Conservation (phyloP, 2,329 filamentous ascomycete genomes). For the Colletotrichum noveboracense region DNA sequence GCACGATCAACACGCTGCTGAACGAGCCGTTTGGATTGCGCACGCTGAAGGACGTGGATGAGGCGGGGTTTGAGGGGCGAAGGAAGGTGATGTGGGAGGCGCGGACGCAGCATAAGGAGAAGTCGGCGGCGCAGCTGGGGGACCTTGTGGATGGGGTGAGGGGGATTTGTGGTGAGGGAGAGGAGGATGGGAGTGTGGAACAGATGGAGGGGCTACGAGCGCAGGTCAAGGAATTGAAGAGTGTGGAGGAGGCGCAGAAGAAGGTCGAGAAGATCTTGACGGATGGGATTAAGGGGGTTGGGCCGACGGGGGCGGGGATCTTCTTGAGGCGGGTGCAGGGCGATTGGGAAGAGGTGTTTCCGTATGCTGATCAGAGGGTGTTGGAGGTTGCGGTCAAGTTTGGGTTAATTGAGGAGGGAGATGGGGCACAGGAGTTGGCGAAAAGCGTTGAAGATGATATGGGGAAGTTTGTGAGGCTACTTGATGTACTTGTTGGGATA, state of each 20-base stretch:
- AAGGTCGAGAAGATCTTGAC: background rate
- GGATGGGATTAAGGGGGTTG: background rate
- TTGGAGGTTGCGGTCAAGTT: background rate
- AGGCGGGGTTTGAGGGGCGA: conserved; percentile 39
- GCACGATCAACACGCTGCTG: conserved; percentile 46
- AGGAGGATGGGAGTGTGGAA: background rate
- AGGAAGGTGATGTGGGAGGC: conserved; percentile 44
- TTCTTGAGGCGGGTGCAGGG: background rate
- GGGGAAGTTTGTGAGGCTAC: background rate
- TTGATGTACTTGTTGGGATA: conserved; percentile 6
- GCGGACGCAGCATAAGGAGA: conserved; percentile 48
- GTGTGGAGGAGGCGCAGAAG: background rate
- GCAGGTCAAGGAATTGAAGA: background rate
- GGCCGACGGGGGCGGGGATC: background rate
- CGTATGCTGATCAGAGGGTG: background rate
- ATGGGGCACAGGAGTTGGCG: background rate
- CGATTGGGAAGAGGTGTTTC: background rate
- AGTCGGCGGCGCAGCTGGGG: conserved; percentile 45
- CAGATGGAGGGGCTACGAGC: background rate
- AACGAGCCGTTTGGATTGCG: conserved; percentile 42
- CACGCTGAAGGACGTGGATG: conserved; percentile 25
- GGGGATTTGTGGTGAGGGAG: background rate
- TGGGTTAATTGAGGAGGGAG: background rate
- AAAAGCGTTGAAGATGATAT: background rate
- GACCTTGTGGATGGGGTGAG: background rate